A percentile compares a stretch with the other conserved stretches of the same genome.
phyloP scores from a whole-genome alignment of 495 filamentous ascomycete species.

The Hypoxylon fuscum region DNA sequence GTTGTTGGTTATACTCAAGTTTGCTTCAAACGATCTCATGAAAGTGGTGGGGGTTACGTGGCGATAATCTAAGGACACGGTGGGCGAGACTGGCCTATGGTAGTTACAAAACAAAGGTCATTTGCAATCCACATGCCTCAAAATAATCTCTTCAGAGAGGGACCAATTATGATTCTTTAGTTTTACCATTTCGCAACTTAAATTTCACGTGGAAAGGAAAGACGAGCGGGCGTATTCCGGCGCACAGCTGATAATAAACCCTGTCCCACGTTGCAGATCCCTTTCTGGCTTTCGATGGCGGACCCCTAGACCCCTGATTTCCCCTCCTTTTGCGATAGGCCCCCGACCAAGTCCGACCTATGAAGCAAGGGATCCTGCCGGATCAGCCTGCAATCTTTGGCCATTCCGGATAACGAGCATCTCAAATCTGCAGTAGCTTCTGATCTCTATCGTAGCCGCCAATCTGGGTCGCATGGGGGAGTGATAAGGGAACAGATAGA shows the following conservation, averaged over 20 bases:
- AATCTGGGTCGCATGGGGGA: constrained; percentile 25
- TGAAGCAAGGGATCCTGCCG: constrained; percentile 32
- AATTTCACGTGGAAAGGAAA: background rate
- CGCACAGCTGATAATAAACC: background rate
- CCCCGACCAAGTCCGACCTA: constrained; percentile 21
- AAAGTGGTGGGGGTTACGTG: no score
- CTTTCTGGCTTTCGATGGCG: no score
- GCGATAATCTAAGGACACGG: no score
- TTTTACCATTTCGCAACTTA: no score
- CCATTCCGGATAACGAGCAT: constrained; percentile 30
- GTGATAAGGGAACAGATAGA: constrained; percentile 22
- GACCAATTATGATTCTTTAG: no score
- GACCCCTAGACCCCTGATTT: constrained; percentile 23
- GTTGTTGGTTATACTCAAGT: no score
- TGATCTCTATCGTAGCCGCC: constrained; percentile 6
- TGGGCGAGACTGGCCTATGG: no score
- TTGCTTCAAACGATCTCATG: no score
- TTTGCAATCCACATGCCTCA: no score
- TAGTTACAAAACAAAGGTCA: no score
- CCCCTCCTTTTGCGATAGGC: constrained; percentile 21
- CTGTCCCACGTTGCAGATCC: constrained; percentile 19
- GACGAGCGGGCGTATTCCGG: no score
- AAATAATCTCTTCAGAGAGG: no score
- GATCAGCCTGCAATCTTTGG: constrained; percentile 33
- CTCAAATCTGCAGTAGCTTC: constrained; percentile 17